A percentile compares a stretch with the other conserved stretches of the same genome.
Evolutionary conservation across 2,329 filamentous ascomycete genomes (phyloP).

Genomic region (Capronia coronata): DNA sequence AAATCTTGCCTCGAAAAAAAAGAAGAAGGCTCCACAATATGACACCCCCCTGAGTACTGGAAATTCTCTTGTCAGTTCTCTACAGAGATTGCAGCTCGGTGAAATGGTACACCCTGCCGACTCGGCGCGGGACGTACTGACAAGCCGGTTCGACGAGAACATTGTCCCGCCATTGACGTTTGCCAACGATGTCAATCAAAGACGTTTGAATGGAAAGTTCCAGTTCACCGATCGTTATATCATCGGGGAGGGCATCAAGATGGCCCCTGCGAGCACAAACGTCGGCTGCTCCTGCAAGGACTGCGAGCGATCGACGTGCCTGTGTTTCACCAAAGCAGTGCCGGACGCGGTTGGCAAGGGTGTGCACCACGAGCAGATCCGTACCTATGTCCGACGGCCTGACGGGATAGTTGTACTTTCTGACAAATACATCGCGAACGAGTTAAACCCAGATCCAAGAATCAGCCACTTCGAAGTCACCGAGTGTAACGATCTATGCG

Average conservation of each 20-base stretch:
- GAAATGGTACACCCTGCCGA: conserved; percentile 18
- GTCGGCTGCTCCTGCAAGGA: conserved; percentile 18
- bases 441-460: conserved; percentile 5
- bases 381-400: conserved; percentile 15
- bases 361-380: conserved; percentile 3
- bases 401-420: conserved; percentile 24
- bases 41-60: conserved; percentile 6
- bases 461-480: conserved; percentile 31
- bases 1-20: conserved; percentile 19
- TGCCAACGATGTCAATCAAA: conserved; percentile 23
- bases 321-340: conserved; percentile 19
- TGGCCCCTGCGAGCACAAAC: conserved; percentile 13
- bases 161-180: conserved; percentile 22
- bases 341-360: conserved; percentile 7
- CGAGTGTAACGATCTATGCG: conserved; percentile 39
- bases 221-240: conserved; percentile 27
- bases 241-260: conserved; percentile 16
- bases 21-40: conserved; percentile 8
- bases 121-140: conserved; percentile 16
- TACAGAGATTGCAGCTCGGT: neutral
- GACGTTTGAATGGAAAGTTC: conserved; percentile 26
- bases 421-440: conserved; percentile 19
- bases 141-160: conserved; percentile 20
- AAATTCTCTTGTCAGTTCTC: neutral
- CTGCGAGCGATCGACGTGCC: conserved; percentile 15